Percentiles rank a stretch among this genome's conserved stretches.
These are phyloP conservation scores for Vitis amurensis DNA, from an alignment of 164 flowering plant genomes.

Conservation along the genomic window DNA sequence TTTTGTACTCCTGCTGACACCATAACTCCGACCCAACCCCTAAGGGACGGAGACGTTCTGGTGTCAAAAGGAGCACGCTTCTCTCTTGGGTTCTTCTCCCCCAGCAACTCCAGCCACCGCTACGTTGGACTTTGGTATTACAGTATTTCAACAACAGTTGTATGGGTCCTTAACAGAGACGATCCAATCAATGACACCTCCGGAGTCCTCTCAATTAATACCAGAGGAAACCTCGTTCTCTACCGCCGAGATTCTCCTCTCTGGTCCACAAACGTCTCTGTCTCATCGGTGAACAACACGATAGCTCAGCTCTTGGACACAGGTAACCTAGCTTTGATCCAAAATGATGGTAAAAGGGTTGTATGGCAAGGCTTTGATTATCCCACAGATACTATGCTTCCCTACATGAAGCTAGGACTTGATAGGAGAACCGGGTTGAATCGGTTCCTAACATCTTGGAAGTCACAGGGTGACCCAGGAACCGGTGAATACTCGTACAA, in stretches of 20 bases:
- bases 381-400: neutral
- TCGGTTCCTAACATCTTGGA: neutral
- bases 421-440: neutral
- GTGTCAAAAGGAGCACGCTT: constrained; percentile 29
- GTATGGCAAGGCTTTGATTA: neutral
- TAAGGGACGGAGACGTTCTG: constrained; percentile 25
- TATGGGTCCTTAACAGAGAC: neutral
- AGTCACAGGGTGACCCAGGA: constrained; percentile 22
- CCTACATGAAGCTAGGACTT: neutral
- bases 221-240: neutral
- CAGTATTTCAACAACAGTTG: constrained; percentile 9
- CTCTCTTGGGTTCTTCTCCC: constrained; percentile 50
- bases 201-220: neutral
- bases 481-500: constrained; percentile 16
- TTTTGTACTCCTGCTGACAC: constrained; percentile 2
- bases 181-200: neutral
- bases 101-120: constrained; percentile 24
- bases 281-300: neutral
- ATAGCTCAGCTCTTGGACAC: neutral
- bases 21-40: constrained; percentile 10
- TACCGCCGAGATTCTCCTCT: neutral
- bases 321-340: neutral
- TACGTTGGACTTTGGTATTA: constrained; percentile 56
- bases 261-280: neutral
- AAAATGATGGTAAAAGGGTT: neutral